phyloP scores from a whole-genome alignment of 2,329 filamentous ascomycete species.

The Cladosporium sp. region DNA sequence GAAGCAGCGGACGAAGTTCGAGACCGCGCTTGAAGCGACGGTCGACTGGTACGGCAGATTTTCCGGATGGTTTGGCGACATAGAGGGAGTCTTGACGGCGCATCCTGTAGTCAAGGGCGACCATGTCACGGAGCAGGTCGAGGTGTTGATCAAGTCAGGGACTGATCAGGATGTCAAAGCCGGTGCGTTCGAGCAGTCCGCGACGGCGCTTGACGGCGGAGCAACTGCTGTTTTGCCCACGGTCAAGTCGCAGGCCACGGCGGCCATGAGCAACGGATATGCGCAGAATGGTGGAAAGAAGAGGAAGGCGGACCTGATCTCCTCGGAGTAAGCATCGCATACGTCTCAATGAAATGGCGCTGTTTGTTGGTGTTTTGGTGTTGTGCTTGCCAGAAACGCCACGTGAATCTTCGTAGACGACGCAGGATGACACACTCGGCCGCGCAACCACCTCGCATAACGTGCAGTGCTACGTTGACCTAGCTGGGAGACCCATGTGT shows the following conservation, averaged over 20 bases:
- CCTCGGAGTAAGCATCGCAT: not conserved
- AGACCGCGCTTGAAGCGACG: conserved; percentile 62
- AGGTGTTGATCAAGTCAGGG: not conserved
- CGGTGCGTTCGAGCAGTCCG: conserved; percentile 6
- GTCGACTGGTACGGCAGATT: conserved; percentile 70
- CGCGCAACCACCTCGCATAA: not conserved
- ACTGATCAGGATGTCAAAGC: conserved; percentile 1
- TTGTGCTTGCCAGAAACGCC: not conserved
- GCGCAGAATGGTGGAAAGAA: conserved; percentile 23
- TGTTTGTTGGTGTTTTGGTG: not conserved
- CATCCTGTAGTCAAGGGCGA: conserved; percentile 48
- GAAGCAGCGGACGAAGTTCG: conserved; percentile 66
- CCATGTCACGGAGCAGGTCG: conserved; percentile 11
- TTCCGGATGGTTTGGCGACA: conserved; percentile 72
- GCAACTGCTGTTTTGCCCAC: not conserved
- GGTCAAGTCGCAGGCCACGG: not conserved
- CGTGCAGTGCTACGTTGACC: not conserved
- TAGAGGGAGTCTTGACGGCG: conserved; percentile 66
- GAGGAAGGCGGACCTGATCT: conserved; percentile 26
- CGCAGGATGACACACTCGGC: not conserved
- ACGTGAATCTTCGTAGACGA: not conserved
- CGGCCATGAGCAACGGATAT: not conserved
- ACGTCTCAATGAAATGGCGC: not conserved
- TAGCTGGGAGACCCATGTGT: not conserved
- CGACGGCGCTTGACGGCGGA: not conserved